Base-by-base conservation (phyloP, 805 yeast species). In the Grigorovia humatica region DNA sequence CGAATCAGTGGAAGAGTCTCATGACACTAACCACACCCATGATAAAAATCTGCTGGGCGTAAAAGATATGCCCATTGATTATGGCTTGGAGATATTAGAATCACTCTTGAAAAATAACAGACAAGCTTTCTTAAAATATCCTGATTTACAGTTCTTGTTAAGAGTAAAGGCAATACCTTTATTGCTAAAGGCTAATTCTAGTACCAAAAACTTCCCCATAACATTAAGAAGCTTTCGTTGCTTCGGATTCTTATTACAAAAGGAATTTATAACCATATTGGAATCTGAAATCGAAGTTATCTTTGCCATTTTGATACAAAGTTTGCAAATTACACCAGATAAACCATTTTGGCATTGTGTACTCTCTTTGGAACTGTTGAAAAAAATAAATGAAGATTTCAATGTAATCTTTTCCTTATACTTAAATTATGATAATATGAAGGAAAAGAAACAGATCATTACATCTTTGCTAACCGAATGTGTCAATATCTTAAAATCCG, bases 41-140 rank as follows among this genome's bases (percentile, higher is more conserved):
- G 20, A 23, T 17, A 30, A 50, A 32, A 43, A 29, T 8, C 15
- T 46, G 13, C 65, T 88, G 51, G 77, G 77, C 52, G 66, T 80
- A 40, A 68, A 72, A 48, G 69, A 75, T 51, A 62, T 84, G 38
- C 74, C 85, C 46, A 78, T 83, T 66, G 76, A 80, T 46, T 75
- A 88, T 53, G 88, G 88, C 0, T 76, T 93, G 49, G 99, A 91
- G 62, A 75, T 91, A 30, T 65, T 93, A 20, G 98, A 93, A 67
- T 84, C 84, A 52, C 75, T 90, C 4, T 67, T 93, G 35, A 74
- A 81, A 13, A 82, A 81, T 61, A 88, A 88, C 60, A 71, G 73
- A 17, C 54, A 60, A 0, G 60, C 81, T 2, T 87, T 91, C 61
- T 64, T 74, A 17, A 51, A 64, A 2, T 88, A 83, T 56, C 69